Base-by-base conservation (phyloP, 768 basidiomycete species). In the Rhodotorula toruloides region DNA sequence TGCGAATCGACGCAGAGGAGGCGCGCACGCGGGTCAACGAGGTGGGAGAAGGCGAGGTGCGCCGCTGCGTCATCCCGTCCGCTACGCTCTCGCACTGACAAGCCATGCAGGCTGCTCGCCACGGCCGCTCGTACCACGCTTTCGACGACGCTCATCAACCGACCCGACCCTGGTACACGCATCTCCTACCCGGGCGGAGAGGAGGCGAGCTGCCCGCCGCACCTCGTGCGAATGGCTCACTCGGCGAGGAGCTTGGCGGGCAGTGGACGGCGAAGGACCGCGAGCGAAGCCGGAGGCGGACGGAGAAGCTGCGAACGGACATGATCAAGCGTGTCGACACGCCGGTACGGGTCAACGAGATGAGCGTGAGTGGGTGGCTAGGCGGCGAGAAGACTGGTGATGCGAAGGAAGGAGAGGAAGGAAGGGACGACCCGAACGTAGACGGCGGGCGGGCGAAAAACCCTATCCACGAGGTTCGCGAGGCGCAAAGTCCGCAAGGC, bases 271-370 rank as follows among this genome's bases (percentile, higher is more conserved):
- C 17, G 44, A 63, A 27, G 68, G 27, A 32, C 47, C 59, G 48
- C 55, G 58, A 34, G 64, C 66, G 43, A 55, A 53, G 61, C 27
- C 40, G 48, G n/a, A 47, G 54, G 46, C 63, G 48, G 54, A 54
- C 27, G 47, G 64, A 63, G 11, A 78, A 73, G 57, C 63, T 91
- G 11, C 78, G 83, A 54, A 80, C 87, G 32, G 85, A 89, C 60
- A 90, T 90, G 88, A 90, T 91, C 61, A 82, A 84, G 37, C 81
- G 89, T 4, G 56, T 69, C 27, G 74, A 72, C 42, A 63, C 59
- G 8, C 73, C 73, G 43, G 72, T 70, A 19, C 47, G 44, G 44
- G 63, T 71, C 43, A 73, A 74, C 53, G 56, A 60, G 55, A 72
- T 69, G 72, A 73, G 67, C 52, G 67, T 68, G 25, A 66, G 64